Conservation (phyloP, 2,329 filamentous ascomycete species). For the Monosporascus sp. region DNA sequence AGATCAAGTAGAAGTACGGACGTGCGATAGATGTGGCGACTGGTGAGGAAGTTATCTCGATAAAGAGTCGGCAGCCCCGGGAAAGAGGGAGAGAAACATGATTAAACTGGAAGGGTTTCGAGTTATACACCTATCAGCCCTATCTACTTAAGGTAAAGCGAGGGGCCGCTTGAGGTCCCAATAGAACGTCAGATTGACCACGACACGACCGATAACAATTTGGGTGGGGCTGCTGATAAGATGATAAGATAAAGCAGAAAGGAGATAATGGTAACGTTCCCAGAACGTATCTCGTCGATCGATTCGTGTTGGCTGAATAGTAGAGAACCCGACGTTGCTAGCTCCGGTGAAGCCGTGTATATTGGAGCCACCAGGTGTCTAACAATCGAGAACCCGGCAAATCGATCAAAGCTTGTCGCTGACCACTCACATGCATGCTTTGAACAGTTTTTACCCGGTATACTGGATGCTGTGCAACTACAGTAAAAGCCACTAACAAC, state of each 20-base stretch:
- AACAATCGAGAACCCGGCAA: no score
- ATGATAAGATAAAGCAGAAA: background rate
- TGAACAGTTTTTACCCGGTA: no score
- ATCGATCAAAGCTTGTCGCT: no score
- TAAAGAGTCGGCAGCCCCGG: background rate
- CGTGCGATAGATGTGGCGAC: background rate
- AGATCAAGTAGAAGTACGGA: background rate
- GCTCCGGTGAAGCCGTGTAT: no score
- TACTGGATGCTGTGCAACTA: no score
- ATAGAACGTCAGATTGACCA: background rate
- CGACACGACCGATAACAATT: background rate
- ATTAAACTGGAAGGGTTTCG: no score
- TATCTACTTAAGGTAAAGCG: background rate
- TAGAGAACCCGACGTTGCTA: no score
- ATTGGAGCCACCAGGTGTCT: no score
- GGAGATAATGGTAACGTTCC: background rate
- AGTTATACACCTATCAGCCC: background rate
- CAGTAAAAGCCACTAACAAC: no score
- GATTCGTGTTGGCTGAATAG: no score
- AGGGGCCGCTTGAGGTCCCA: background rate
- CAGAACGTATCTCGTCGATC: no score
- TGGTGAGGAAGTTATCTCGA: background rate
- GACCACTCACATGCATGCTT: no score
- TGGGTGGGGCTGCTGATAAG: background rate
- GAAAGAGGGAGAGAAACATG: background rate